Evolutionary conservation across 192 early-diverging fungal species (phyloP).

Genomic region (Phycomyces blakesleeanus): DNA sequence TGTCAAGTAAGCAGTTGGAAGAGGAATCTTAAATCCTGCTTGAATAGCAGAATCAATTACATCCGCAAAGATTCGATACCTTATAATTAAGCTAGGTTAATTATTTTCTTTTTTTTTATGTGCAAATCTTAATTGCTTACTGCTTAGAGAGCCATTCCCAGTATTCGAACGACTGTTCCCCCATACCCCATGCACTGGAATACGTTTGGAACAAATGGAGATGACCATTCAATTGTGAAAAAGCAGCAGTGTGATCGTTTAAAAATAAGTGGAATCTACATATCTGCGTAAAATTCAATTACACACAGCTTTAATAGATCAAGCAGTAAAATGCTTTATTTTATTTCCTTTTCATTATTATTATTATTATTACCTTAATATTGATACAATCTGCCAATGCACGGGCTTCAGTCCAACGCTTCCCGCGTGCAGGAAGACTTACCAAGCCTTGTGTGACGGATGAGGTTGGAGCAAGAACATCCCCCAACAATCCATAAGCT

Average conservation of each 20-base stretch:
- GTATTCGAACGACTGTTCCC: constrained; percentile 79
- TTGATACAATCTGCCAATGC: constrained; percentile 70
- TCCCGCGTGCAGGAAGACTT: constrained; percentile 46
- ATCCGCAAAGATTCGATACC: constrained; percentile 76
- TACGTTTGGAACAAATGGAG: constrained; percentile 55
- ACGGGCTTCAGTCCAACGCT: constrained; percentile 73
- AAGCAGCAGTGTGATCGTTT: constrained; percentile 61
- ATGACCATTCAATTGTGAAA: constrained; percentile 71
- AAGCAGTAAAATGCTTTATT: too few relatives aligned
- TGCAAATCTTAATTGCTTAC: constrained; percentile 32
- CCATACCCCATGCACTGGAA: constrained; percentile 56
- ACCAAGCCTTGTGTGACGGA: constrained; percentile 39
- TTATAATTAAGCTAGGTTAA: constrained; percentile 21
- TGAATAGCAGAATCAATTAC: constrained; percentile 67
- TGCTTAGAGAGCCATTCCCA: constrained; percentile 84
- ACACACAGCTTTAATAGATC: too few relatives aligned
- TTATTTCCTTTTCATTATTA: too few relatives aligned
- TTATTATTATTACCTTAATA: constrained; percentile 74
- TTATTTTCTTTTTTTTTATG: not conserved
- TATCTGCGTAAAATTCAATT: constrained; percentile 50
- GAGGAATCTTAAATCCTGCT: constrained; percentile 63
- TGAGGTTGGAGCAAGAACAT: constrained; percentile 58
- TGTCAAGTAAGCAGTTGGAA: constrained; percentile 44
- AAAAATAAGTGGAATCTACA: constrained; percentile 71
- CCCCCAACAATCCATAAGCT: constrained; percentile 61